Conservation (phyloP, 257 asterid species). For the Henckelia pumila region DNA sequence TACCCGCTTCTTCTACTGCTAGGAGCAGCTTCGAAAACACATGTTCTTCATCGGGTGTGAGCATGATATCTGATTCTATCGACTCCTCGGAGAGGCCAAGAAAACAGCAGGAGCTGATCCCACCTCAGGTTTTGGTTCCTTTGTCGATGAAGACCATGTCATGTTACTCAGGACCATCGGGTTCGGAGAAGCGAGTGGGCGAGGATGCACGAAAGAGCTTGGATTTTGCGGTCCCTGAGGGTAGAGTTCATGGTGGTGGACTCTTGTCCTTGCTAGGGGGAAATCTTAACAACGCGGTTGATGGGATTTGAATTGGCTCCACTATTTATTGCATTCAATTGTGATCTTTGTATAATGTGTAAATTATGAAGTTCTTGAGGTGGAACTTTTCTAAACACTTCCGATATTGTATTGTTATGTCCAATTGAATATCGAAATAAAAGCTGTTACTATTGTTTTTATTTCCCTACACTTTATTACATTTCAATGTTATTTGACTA, state of each 20-base stretch:
- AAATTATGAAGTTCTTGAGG: slow-evolving; percentile 22
- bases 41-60: slow-evolving; percentile 48
- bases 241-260: slow-evolving; percentile 97
- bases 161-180: slow-evolving; percentile 32
- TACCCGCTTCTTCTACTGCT: slow-evolving; percentile 33
- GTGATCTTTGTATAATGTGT: slow-evolving; percentile 22
- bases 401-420: slow-evolving; percentile 13
- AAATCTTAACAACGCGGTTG: slow-evolving; percentile 47
- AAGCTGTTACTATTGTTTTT: slow-evolving; percentile 13
- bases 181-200: slow-evolving; percentile 43
- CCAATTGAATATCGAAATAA: slow-evolving; percentile 28
- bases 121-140: slow-evolving; percentile 87
- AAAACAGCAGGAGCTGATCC: slow-evolving; percentile 59
- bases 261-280: slow-evolving; percentile 81
- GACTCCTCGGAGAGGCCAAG: slow-evolving; percentile 41
- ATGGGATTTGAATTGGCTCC: slow-evolving; percentile 32
- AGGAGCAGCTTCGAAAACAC: slow-evolving; percentile 40
- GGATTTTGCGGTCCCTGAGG: slow-evolving; percentile 62
- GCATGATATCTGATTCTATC: slow-evolving; percentile 52
- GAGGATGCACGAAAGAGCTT: slow-evolving; percentile 31
- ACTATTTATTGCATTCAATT: not conserved
- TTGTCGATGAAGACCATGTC: slow-evolving; percentile 72
- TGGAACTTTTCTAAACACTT: slow-evolving; percentile 24
- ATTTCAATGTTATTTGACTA: too few species aligned
- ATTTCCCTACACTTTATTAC: not conserved